Base-by-base conservation (phyloP, 2,329 filamentous ascomycete genomes). In the Furcasterigmium furcatum region DNA sequence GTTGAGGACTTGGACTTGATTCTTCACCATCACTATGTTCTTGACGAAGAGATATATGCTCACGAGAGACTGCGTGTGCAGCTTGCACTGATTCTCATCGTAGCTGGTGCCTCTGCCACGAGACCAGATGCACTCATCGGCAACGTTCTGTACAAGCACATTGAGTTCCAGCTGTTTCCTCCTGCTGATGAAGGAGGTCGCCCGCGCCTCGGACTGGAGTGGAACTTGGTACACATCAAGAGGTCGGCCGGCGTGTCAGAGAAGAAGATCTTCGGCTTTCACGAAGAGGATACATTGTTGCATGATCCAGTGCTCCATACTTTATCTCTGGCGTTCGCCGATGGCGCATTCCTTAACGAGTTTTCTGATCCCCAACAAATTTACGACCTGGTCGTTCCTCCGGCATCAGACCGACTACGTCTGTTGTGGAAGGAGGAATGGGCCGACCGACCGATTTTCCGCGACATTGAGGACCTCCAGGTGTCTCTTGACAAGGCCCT, bases 171-270 rank as follows among this genome's bases (percentile, higher is more conserved):
- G 38, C 21, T 61, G 4, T 58, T 61, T 34, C 54, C 51, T 21
- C 46, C 50, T 41, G 41, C 34, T 5, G 38, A 45, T 29, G 51
- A 49, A 43, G 51, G 50, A 25, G 30, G 19, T 20, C 52, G 41
- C 38, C 46, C 51, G 13, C 45, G 51, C 38, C 36, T 60, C 43
- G 43, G 44, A 16, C 40, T 60, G 18, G 50, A 44, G 14, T 44
- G 58, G 43, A 57, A 55, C 46, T 49, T 61, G 3, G 49, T 55
- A 40, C 39, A 55, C 22, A 52, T 59, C n/a, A 62, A 62, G 49
- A 51, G 49, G 44, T 55, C 46, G 25, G 43, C 45, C 25, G 47
- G 53, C 22, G 55, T 53, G 25, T 55, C 46, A 14, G 55, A 56
- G 43, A 38, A 40, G 39, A 59, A 55, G 41, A 52, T 49, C 30